Evolutionary conservation across 2,329 filamentous ascomycete species (phyloP).

Genomic region (Aureobasidium vineae): DNA sequence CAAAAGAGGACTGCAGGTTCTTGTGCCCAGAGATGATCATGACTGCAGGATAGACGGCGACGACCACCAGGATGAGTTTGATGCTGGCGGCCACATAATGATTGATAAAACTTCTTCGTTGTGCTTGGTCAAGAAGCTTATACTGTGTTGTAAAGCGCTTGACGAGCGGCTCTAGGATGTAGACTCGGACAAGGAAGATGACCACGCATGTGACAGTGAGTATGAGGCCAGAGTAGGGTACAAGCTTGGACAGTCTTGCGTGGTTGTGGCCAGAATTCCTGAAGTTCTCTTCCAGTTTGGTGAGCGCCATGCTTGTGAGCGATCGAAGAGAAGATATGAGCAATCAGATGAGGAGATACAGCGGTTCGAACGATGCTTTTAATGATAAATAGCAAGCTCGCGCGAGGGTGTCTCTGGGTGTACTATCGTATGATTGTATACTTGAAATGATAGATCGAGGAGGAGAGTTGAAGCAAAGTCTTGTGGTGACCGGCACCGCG

Average conservation of each 20-base stretch:
- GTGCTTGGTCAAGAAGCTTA: slow-evolving; percentile 39
- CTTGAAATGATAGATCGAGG: background rate
- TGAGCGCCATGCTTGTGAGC: background rate
- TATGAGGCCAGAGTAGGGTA: slow-evolving; percentile 33
- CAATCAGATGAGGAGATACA: no score
- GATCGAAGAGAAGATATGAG: background rate
- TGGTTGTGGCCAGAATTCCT: background rate
- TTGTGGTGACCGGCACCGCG: background rate
- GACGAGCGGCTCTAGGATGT: slow-evolving; percentile 41
- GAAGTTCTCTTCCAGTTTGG: background rate
- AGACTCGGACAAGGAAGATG: slow-evolving; percentile 33
- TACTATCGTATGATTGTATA: no score
- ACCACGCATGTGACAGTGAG: slow-evolving; percentile 31
- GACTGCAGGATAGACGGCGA: slow-evolving; percentile 47
- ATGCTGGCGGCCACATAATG: slow-evolving; percentile 48
- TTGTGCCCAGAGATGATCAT: slow-evolving; percentile 38
- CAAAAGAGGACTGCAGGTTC: background rate
- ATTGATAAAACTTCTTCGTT: slow-evolving; percentile 47
- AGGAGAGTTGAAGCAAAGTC: background rate
- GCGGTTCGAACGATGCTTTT: background rate
- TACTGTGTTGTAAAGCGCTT: slow-evolving; percentile 37
- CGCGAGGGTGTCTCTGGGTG: no score
- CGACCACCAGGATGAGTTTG: slow-evolving; percentile 44
- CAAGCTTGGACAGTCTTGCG: background rate
- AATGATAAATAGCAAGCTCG: background rate